phyloP scores from a whole-genome alignment of 2,329 filamentous ascomycete species.

The Aspergillus caelatus region DNA sequence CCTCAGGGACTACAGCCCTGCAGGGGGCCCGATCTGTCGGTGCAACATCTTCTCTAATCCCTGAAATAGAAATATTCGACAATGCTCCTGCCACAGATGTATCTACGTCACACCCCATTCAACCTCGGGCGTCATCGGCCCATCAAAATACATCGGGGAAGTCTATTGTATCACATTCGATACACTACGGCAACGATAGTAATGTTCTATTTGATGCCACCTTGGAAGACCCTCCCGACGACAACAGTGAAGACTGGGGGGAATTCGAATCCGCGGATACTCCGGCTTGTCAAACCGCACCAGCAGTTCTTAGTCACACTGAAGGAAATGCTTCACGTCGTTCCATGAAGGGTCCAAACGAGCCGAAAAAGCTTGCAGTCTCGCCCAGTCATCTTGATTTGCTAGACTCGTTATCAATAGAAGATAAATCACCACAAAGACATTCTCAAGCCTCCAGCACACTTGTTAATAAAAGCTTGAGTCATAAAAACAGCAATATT shows the following conservation, averaged over 20 bases:
- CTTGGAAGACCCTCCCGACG: conserved; percentile 29
- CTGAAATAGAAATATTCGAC: conserved; percentile 25
- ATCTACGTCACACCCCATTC: conserved; percentile 3
- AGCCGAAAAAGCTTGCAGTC: conserved; percentile 1
- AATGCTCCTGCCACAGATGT: conserved; percentile 14
- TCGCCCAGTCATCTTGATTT: conserved; percentile 25
- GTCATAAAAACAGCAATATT: conserved; percentile 20
- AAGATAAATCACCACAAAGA: conserved; percentile 23
- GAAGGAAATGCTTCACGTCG: background rate
- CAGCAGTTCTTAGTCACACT: conserved; percentile 4
- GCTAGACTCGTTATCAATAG: conserved; percentile 33
- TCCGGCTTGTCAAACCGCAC: conserved; percentile 12
- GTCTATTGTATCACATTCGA: conserved; percentile 14
- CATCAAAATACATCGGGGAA: conserved; percentile 19
- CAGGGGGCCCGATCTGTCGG: conserved; percentile 11
- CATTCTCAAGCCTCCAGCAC: conserved; percentile 3
- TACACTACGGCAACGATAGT: conserved; percentile 29
- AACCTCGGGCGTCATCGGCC: conserved; percentile 1
- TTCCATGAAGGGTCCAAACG: background rate
- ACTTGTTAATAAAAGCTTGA: conserved; percentile 1
- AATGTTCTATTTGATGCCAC: conserved; percentile 68
- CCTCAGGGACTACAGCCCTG: conserved; percentile 14
- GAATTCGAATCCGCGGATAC: conserved; percentile 45
- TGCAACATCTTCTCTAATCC: conserved; percentile 25
- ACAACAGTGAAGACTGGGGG: conserved; percentile 49